Conservation (phyloP, 208 protist genomes). For the Acanthamoeba rhysodes region DNA sequence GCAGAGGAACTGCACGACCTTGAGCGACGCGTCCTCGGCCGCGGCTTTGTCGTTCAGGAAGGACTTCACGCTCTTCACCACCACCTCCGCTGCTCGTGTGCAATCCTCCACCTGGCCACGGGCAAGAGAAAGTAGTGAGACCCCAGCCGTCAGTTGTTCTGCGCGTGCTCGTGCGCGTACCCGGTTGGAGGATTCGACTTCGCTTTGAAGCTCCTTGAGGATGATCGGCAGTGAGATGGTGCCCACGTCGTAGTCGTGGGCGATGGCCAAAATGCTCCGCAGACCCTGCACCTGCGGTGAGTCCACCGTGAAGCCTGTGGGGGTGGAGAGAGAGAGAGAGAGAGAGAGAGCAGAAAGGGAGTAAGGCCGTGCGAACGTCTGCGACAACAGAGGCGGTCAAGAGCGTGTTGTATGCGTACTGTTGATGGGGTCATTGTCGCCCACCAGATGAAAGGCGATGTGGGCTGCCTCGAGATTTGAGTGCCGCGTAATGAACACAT, state of each 20-base stretch:
- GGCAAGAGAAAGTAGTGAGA: neutral
- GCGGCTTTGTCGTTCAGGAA: slow-evolving; percentile 53
- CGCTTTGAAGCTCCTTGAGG: slow-evolving; percentile 41
- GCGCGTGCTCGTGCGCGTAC: neutral
- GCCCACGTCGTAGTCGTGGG: slow-evolving; percentile 53
- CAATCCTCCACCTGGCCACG: slow-evolving; percentile 8
- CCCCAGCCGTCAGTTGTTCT: neutral
- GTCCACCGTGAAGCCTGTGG: slow-evolving; percentile 15
- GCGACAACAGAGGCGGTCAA: neutral
- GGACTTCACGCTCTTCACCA: slow-evolving; percentile 47
- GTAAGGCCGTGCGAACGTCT: neutral
- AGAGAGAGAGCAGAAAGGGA: neutral
- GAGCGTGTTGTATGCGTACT: neutral
- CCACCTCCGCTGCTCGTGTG: slow-evolving; percentile 12
- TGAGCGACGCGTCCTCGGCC: slow-evolving; percentile 5
- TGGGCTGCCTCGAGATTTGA: slow-evolving; percentile 69
- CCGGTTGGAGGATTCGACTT: neutral
- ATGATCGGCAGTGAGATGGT: slow-evolving; percentile 34
- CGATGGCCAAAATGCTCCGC: slow-evolving; percentile 27
- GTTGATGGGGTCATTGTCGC: slow-evolving; percentile 73
- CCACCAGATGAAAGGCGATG: slow-evolving; percentile 80
- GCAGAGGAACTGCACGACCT: slow-evolving; percentile 31
- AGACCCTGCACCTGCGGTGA: slow-evolving; percentile 8
- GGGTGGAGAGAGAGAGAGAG: too few relatives aligned
- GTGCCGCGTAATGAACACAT: slow-evolving; percentile 82